Base-by-base conservation (phyloP, 2,329 filamentous ascomycete species). In the Zymoseptoria crescenta region DNA sequence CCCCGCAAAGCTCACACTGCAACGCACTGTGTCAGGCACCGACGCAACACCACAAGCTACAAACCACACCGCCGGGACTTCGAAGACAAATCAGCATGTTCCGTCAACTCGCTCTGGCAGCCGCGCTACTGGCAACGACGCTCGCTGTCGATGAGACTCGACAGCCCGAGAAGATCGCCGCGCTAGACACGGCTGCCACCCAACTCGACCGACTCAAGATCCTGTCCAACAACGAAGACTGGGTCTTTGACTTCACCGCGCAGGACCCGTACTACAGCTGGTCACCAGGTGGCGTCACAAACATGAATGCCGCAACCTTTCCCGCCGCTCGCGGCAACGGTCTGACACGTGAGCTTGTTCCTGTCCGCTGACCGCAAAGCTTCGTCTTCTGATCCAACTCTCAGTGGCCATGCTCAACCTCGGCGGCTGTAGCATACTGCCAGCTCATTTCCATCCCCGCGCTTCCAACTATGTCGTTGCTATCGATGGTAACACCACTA, bases 261-360 rank as follows among this genome's bases (percentile, higher is more conserved):
- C 69, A 70, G 8, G 72, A 79, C 55, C 63, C 68, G 10, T 71
- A 73, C 64, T 76, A 78, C 65, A 77, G 71, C 30, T 76, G 76
- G 61, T 61, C 64, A 7, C 78, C 77, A 1, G 80, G 80, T 10
- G 74, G 75, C 16, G 80, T 82, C 35, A 73, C 79, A 62, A 81
- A 79, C 63, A 80, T 80, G 63, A 80, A 81, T 62, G 76, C 76
- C 10, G 78, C 78, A 19, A 80, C 77, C 20, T 81, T 81, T 63
- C 79, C 79, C 4, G 77, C 78, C 19, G 70, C 77, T 1, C 74
- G 74, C 13, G 76, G 74, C 20, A 73, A 79, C 35, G 77, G 77
- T 48, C 76, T 81, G 70, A 80, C 77, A 13, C 67, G 67, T 77
- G 74, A 6, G 70, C 78, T 51, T 5, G 49, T 28, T 29, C 16